Base-by-base conservation (phyloP, 2,329 filamentous ascomycete species). In the Monilinia polystroma region DNA sequence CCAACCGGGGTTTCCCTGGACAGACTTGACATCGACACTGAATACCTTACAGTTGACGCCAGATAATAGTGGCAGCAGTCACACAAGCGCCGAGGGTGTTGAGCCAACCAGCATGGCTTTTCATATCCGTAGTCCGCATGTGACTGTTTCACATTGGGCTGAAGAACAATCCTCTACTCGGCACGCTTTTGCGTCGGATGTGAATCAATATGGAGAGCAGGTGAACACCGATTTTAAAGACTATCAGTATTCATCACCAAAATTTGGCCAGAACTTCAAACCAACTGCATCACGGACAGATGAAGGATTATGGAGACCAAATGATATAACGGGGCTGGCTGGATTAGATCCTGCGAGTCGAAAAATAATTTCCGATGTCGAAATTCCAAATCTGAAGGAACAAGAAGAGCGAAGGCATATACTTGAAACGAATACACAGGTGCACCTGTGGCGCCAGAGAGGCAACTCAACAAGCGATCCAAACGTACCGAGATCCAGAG, bases 401-500 rank as follows among this genome's bases (percentile, higher is more conserved):
- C 72, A 75, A 68, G 73, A 75, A 60, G 68, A 74, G 38, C 67
- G 69, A 51, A 69, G 72, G 16, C 69, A 71, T n/a, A 68, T 75
- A 12, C 67, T 75, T 12, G 65, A 67, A 29, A 77, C 76, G 63
- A 77, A 76, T 43, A 68, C 63, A 23, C 74, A 77, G 62, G 73
- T 79, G 14, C 66, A 75, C 35, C 73, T 76, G 55, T 78, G 77
- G 77, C 70, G 73, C 54, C 73, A 70, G 20, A 70, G 72, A 66
- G 68, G 72, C 58, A 63, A 70, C 26, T 64, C 66, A n/a, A 70
- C 68, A 41, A 71, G 68, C 54, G 68, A 69, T 59, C 68, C 59
- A 10, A 70, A 70, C 23, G 71, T 72, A 32, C 71, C 72, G 58
- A 63, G 66, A 38, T 65, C 71, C 18, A 60, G 58, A 53, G 69